Conservation (phyloP, 2,329 filamentous ascomycete genomes). For the Clarireedia sp. region DNA sequence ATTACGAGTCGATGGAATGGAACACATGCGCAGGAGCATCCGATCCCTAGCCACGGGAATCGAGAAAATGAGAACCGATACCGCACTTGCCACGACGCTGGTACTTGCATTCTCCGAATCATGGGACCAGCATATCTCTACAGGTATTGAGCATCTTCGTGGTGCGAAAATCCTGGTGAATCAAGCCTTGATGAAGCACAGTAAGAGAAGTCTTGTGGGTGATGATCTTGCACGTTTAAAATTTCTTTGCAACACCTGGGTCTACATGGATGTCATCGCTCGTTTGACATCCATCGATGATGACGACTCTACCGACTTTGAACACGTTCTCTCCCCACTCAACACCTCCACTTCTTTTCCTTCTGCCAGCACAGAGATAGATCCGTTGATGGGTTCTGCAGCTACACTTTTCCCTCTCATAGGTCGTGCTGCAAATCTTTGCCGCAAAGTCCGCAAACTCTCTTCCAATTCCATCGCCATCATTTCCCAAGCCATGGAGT, state of each 20-base stretch:
- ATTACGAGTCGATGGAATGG: conserved; percentile 54
- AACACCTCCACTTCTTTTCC: conserved; percentile 29
- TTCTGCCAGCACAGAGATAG: conserved; percentile 43
- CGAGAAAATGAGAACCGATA: conserved; percentile 55
- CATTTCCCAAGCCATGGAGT: conserved; percentile 52
- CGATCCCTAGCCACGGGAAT: conserved; percentile 50
- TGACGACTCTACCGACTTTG: conserved; percentile 47
- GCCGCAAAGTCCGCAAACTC: conserved; percentile 50
- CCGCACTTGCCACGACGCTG: conserved; percentile 61
- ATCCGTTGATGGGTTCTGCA: conserved; percentile 64
- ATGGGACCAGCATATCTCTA: conserved; percentile 62
- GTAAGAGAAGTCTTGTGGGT: conserved; percentile 34
- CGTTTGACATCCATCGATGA: conserved; percentile 50
- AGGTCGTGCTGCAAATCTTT: conserved; percentile 55
- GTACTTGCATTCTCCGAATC: conserved; percentile 62
- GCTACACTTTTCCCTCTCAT: conserved; percentile 61
- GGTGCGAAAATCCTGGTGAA: conserved; percentile 58
- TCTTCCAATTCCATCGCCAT: conserved; percentile 49
- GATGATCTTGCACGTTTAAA: conserved; percentile 47
- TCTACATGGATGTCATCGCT: conserved; percentile 68
- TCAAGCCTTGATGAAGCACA: conserved; percentile 44
- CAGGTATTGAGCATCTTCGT: conserved; percentile 61
- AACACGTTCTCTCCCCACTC: conserved; percentile 36
- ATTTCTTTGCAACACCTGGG: conserved; percentile 65
- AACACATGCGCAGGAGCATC: conserved; percentile 61